Percentiles rank a stretch among this genome's conserved stretches.
phyloP scores from a whole-genome alignment of 495 filamentous ascomycete genomes.

The Neurospora sp. region DNA sequence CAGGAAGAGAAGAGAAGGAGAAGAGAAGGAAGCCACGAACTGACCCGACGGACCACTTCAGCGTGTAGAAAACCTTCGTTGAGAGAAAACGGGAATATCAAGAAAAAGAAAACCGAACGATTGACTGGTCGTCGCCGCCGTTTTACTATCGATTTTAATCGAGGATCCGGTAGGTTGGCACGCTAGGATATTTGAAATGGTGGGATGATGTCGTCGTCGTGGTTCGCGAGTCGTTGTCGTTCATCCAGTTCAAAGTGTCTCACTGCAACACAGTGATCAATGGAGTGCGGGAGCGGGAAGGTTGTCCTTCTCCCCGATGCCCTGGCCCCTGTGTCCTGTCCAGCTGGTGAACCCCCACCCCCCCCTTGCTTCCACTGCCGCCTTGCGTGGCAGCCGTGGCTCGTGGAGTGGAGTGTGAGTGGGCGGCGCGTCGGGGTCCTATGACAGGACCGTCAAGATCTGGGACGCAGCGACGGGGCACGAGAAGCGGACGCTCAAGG shows the following conservation, averaged over 20 bases:
- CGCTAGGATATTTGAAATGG: not conserved
- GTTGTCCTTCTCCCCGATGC: not conserved
- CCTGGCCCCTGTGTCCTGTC: not conserved
- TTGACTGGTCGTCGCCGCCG: not conserved
- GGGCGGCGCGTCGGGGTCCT: too few species aligned
- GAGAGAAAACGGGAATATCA: too few species aligned
- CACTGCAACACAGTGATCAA: not conserved
- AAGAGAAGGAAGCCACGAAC: not conserved
- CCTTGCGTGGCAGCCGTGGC: not conserved
- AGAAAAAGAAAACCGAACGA: not conserved
- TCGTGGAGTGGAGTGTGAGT: not conserved
- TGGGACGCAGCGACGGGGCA: too few species aligned
- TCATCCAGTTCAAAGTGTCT: not conserved
- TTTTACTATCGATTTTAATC: not conserved
- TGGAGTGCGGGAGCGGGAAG: not conserved
- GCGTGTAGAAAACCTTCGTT: not conserved
- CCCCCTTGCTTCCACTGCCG: not conserved
- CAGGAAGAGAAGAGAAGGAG: not conserved
- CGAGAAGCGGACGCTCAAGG: too few species aligned
- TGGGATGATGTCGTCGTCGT: not conserved
- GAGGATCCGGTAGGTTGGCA: not conserved
- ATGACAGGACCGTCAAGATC: too few species aligned
- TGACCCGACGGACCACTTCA: not conserved
- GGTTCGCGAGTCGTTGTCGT: not conserved
- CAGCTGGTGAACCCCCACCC: not conserved